Evolutionary conservation across 2,329 filamentous ascomycete genomes (phyloP), one percentile per base, ranked within the genome.

Genomic region (Cercospora berteroae): DNA sequence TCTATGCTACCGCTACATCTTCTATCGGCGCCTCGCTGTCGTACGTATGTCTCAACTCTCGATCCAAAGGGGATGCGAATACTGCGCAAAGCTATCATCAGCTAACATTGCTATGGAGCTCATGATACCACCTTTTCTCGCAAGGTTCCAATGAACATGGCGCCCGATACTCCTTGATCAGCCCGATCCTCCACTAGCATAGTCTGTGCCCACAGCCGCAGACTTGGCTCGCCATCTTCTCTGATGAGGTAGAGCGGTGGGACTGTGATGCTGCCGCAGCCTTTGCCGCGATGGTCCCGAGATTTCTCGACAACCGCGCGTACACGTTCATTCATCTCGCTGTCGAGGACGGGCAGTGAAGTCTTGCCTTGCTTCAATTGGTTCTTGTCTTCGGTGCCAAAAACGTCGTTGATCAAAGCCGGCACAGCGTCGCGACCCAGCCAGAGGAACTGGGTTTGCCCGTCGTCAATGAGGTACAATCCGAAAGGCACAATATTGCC

Each of bases 371-470:
- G 92, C 72, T 93, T 93, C 69, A 99, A 83, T 77, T 93, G 90
- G 44, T 88, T 89, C 77, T 91, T 89, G 80, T 97, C 94, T 56
- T 90, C 85, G 10, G 95, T 85, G 25, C 93, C 94, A 78, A 99
- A 99, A 5, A 98, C 94, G 75, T 99, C 95, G 62, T 86, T 81
- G 48, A 98, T 84, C 33, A 99, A 86, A 77, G 96, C 93, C 1
- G 93, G 93, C 29, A 99, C 93, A 1, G 94, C 90, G 73, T 99
- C 94, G 39, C 94, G 89, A 13, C 95, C 95, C 20, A 98, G 86
- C 95, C 95, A 99, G 58, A 99, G 82, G 85, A 99, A 99, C 79
- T 99, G 95, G 5, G 93, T 97, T 80, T 97, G 94, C 2, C 94
- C 94, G 76, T 99, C 95, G 75, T 99, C 95, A 74, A 99, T 95